phyloP scores from a whole-genome alignment of 1,139 yeast species.

The Geotrichum europaeum region DNA sequence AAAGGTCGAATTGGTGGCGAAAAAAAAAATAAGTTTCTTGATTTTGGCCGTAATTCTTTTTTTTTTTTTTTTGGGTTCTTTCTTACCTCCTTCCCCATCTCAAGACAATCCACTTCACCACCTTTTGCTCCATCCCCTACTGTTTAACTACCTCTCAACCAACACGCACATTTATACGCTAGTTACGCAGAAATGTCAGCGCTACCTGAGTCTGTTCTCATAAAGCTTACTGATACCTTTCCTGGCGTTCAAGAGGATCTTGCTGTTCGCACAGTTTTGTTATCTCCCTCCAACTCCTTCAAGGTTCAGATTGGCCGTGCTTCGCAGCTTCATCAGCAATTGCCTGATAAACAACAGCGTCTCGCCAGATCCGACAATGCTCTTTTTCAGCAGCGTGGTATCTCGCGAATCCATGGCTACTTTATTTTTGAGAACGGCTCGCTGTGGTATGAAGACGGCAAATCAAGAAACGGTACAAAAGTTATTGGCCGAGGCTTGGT shows the following conservation, averaged over 20 bases:
- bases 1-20: neutral
- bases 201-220: neutral
- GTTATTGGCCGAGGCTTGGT: neutral
- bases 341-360: neutral
- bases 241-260: neutral
- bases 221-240: neutral
- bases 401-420: conserved; percentile 25
- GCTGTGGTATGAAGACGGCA: conserved; percentile 19
- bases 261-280: neutral
- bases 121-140: neutral
- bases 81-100: neutral
- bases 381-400: conserved; percentile 19
- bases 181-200: neutral
- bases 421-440: conserved; percentile 13
- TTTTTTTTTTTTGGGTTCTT: neutral
- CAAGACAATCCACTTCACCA: neutral
- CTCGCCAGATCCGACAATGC: conserved; percentile 16
- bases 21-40: neutral
- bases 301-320: conserved; percentile 10
- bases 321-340: neutral
- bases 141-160: neutral
- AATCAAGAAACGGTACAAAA: conserved; percentile 22
- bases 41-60: neutral
- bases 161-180: neutral
- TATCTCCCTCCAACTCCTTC: conserved; percentile 1